Conservation (phyloP, 352 stramenopile genomes). For the Phytopythium helicoides region DNA sequence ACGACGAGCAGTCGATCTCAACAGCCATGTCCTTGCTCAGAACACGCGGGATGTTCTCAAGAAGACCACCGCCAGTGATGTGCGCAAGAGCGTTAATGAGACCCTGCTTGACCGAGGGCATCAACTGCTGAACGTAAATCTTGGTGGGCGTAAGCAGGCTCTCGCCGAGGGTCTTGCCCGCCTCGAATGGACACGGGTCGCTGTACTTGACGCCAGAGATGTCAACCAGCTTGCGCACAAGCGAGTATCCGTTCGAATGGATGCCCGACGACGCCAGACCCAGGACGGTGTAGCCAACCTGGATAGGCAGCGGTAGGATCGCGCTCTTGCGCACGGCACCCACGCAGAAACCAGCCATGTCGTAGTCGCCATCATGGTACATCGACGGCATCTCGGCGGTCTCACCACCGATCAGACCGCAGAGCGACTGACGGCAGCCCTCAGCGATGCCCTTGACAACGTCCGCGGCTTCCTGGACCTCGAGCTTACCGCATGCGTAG, state of each 20-base stretch:
- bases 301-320: conserved; percentile 86
- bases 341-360: conserved; percentile 98
- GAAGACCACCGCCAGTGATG: conserved; percentile 97
- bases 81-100: conserved; percentile 94
- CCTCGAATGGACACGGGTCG: conserved; percentile 72
- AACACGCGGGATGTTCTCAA: conserved; percentile 98
- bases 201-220: conserved; percentile 84
- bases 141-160: conserved; percentile 96
- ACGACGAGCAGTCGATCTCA: conserved; percentile 90
- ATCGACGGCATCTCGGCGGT: conserved; percentile 99
- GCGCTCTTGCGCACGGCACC: conserved; percentile 91
- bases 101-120: conserved; percentile 73
- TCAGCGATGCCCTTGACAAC: conserved; percentile 98
- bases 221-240: conserved; percentile 97
- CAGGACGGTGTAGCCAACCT: conserved; percentile 91
- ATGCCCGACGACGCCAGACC: conserved; percentile 95
- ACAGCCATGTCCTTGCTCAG: conserved; percentile 91
- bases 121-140: conserved; percentile 96
- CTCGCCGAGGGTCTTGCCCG: conserved; percentile 90
- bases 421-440: conserved; percentile 94
- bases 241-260: conserved; percentile 99
- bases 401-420: conserved; percentile 95
- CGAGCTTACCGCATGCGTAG: conserved; percentile 97
- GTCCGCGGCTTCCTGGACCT: conserved; percentile 91
- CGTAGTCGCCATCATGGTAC: conserved; percentile 98